Conservation (phyloP, 108 stramenopile species). For the Cyclotella atomus region DNA sequence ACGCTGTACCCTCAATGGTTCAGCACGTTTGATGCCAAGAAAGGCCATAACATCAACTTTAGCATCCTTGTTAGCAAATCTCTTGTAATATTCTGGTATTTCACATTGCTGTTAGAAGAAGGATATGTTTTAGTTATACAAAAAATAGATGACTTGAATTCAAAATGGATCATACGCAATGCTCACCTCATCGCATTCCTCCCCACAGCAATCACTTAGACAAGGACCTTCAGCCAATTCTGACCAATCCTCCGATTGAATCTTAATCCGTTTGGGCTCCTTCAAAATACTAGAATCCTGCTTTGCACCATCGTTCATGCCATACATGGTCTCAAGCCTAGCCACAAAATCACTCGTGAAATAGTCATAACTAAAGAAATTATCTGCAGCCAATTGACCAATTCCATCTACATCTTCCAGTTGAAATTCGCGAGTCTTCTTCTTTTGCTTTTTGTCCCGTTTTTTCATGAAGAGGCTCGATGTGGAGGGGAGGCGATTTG, state of each 20-base stretch:
- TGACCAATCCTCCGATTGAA: slow-evolving; percentile 4
- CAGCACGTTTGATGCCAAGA: slow-evolving; percentile 46
- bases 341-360: background rate
- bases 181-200: slow-evolving; percentile 47
- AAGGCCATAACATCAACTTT: slow-evolving; percentile 51
- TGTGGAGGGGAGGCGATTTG: background rate
- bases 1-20: slow-evolving; percentile 29
- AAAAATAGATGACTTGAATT: no score
- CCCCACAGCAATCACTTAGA: slow-evolving; percentile 37
- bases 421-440: background rate
- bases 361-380: slow-evolving; percentile 1
- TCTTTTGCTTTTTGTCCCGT: background rate
- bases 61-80: background rate
- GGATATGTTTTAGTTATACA: background rate
- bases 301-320: background rate
- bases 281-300: background rate
- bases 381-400: background rate
- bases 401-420: background rate
- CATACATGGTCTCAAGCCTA: slow-evolving; percentile 19
- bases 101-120: slow-evolving; percentile 40
- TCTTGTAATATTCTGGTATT: slow-evolving; percentile 47
- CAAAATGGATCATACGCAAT: no score
- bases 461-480: background rate
- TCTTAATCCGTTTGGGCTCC: background rate
- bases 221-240: slow-evolving; percentile 14